Percentiles rank a stretch among this genome's conserved stretches.
Evolutionary conservation across 257 asterid genomes (phyloP).

Genomic region (Scutellaria baicalensis): DNA sequence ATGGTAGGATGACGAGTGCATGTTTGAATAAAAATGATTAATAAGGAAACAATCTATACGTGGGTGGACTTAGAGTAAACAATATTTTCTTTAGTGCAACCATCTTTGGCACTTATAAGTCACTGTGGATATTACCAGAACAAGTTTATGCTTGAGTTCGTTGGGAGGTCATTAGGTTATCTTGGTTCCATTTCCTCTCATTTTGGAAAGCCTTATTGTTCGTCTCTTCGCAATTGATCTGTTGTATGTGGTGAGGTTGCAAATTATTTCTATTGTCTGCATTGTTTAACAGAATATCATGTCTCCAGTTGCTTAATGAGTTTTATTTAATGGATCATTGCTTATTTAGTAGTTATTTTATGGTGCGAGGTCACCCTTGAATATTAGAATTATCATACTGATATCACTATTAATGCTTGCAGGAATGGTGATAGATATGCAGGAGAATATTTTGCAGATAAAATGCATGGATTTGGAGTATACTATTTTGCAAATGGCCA

Average conservation of each 20-base stretch:
- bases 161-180: neutral
- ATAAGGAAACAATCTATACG: neutral
- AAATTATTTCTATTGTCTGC: neutral
- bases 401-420: neutral
- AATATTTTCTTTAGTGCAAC: neutral
- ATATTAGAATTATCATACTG: conserved; percentile 1
- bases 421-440: conserved; percentile 91
- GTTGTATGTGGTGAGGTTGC: neutral
- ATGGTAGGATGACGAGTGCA: neutral
- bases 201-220: neutral
- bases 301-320: conserved; percentile 1
- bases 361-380: neutral
- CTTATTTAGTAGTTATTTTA: neutral
- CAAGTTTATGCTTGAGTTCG: neutral
- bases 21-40: neutral
- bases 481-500: conserved; percentile 78
- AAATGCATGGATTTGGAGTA: conserved; percentile 89
- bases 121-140: no score
- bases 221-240: neutral
- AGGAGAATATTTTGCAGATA: conserved; percentile 89
- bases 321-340: neutral
- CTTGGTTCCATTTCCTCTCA: neutral
- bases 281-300: neutral
- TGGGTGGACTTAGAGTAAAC: neutral
- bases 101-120: no score